phyloP scores from a whole-genome alignment of 768 basidiomycete genomes.

The Suillus paluster region DNA sequence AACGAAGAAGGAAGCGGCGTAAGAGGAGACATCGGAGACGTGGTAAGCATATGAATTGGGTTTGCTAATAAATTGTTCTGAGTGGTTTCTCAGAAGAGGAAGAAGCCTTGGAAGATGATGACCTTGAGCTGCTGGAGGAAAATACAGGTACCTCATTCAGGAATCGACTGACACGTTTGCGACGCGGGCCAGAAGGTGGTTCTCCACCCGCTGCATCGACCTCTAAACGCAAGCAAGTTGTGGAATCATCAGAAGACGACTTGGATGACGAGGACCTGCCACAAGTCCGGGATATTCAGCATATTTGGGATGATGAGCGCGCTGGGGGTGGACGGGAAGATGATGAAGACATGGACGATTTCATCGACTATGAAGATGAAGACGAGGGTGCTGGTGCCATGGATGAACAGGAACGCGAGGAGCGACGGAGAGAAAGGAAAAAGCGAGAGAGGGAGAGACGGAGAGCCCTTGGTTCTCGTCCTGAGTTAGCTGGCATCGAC shows the following conservation, averaged over 20 bases:
- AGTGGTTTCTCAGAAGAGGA: constrained; percentile 50
- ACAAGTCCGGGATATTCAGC: constrained; percentile 63
- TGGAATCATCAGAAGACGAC: constrained; percentile 82
- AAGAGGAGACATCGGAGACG: constrained; percentile 65
- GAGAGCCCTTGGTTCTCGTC: constrained; percentile 64
- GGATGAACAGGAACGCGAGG: constrained; percentile 79
- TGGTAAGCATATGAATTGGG: constrained; percentile 39
- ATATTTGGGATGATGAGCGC: constrained; percentile 80
- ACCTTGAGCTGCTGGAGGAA: constrained; percentile 82
- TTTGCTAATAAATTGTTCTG: constrained; percentile 17
- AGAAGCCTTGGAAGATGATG: constrained; percentile 80
- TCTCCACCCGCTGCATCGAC: constrained; percentile 69
- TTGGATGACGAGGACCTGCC: constrained; percentile 59
- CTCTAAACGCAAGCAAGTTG: constrained; percentile 58
- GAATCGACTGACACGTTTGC: constrained; percentile 72
- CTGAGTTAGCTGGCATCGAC: constrained; percentile 80
- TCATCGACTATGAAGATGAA: constrained; percentile 79
- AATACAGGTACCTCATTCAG: constrained; percentile 86
- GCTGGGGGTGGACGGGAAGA: constrained; percentile 50
- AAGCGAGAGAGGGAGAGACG: constrained; percentile 67
- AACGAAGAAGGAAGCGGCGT: constrained; percentile 64
- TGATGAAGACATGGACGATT: constrained; percentile 72
- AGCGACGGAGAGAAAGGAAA: constrained; percentile 67
- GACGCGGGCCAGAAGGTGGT: constrained; percentile 74
- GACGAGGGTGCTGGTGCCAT: constrained; percentile 81